Evolutionary conservation across 306 rosid genomes (phyloP).

Genomic region (Pueraria montana): DNA sequence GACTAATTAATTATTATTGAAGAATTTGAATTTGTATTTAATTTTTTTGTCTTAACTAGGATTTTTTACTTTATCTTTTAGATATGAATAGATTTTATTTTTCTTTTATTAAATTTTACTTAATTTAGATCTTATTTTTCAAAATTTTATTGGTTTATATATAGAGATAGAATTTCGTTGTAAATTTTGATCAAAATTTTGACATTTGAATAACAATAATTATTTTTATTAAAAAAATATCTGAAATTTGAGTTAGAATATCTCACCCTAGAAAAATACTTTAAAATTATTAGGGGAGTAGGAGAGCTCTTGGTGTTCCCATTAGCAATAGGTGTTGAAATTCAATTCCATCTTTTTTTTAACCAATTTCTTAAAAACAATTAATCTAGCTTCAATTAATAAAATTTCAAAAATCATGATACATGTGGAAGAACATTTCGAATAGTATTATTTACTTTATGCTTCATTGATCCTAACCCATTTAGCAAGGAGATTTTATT

Average conservation of each 20-base stretch:
- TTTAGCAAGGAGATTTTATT: background rate
- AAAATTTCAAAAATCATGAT: background rate
- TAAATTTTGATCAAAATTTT: no score
- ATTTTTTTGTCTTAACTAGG: background rate
- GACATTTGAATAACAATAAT: background rate
- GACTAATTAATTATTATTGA: background rate
- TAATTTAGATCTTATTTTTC: background rate
- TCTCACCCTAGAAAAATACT: background rate
- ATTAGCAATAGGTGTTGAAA: background rate
- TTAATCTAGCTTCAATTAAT: background rate
- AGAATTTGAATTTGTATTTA: background rate
- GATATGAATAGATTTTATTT: background rate
- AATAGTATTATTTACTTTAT: background rate
- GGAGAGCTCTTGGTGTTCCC: background rate
- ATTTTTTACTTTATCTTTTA: background rate
- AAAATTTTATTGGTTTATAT: background rate
- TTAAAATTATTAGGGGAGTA: background rate
- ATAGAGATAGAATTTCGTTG: background rate
- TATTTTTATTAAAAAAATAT: no score
- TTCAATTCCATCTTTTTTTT: background rate
- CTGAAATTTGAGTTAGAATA: background rate
- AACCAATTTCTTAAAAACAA: background rate
- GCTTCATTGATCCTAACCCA: slow-evolving; percentile 20
- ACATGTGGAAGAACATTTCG: background rate
- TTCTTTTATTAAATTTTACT: background rate